Percentiles rank a stretch among this genome's conserved stretches.
phyloP scores from a whole-genome alignment of 2,329 filamentous ascomycete genomes.

The Claviceps sp. region DNA sequence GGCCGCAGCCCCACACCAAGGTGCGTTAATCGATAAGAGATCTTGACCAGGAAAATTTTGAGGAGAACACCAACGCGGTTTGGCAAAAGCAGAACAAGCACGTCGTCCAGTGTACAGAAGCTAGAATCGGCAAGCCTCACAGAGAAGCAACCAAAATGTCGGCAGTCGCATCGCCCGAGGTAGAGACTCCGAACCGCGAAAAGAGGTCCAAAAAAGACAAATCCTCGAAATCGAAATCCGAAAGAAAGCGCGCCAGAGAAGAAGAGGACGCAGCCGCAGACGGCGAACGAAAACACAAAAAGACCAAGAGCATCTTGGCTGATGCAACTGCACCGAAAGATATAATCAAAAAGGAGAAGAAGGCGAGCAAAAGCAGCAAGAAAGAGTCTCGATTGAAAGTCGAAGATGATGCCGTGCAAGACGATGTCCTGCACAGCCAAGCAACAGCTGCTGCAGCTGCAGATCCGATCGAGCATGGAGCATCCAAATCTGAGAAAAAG shows the following conservation, averaged over 20 bases:
- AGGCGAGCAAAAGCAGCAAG: constrained; percentile 19
- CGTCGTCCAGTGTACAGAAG: not conserved
- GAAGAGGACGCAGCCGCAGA: constrained; percentile 27
- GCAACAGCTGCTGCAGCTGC: not conserved
- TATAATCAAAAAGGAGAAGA: constrained; percentile 21
- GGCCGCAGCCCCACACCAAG: too few relatives aligned
- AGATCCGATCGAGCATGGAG: constrained; percentile 1
- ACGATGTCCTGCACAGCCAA: not conserved
- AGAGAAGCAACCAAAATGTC: constrained; percentile 9
- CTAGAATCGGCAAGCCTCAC: constrained; percentile 4
- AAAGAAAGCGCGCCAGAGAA: constrained; percentile 33
- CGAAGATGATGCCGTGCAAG: not conserved
- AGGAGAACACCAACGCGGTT: not conserved
- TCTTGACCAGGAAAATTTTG: not conserved
- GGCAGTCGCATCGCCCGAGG: constrained; percentile 18
- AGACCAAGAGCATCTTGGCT: constrained; percentile 32
- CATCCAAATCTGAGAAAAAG: constrained; percentile 20
- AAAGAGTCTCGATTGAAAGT: constrained; percentile 12
- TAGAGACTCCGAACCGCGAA: constrained; percentile 19
- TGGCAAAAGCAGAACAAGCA: not conserved
- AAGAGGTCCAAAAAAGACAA: constrained; percentile 27
- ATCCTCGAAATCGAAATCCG: constrained; percentile 18
- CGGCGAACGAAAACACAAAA: constrained; percentile 35
- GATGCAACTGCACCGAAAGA: constrained; percentile 13
- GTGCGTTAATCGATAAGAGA: constrained; percentile 1